Evolutionary conservation across 441 rosid genomes (phyloP).

Genomic region (Viola pubescens): DNA sequence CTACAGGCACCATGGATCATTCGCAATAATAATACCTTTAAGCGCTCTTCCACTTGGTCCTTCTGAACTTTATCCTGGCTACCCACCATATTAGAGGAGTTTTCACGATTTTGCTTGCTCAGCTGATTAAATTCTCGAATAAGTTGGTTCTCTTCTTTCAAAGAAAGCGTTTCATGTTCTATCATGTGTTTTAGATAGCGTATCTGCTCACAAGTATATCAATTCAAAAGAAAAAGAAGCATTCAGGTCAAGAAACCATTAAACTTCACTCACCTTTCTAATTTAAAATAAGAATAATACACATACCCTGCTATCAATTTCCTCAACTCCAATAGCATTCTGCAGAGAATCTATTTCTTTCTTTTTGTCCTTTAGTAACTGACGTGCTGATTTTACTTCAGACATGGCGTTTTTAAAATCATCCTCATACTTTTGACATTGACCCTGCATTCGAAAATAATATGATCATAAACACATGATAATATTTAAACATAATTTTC

Average conservation of each 20-base stretch:
- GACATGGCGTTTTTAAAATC: conserved; percentile 36
- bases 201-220: conserved; percentile 40
- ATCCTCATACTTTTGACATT: conserved; percentile 30
- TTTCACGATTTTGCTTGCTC: conserved; percentile 46
- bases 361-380: conserved; percentile 47
- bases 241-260: conserved; percentile 2
- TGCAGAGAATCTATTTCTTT: conserved; percentile 62
- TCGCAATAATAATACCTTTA: conserved; percentile 43
- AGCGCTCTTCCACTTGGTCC: conserved; percentile 54
- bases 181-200: conserved; percentile 58
- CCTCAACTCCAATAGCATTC: conserved; percentile 44
- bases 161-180: conserved; percentile 60
- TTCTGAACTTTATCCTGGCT: conserved; percentile 51
- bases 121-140: conserved; percentile 68
- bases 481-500: background rate
- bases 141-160: conserved; percentile 71
- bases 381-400: conserved; percentile 59
- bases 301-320: conserved; percentile 56
- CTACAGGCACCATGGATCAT: background rate
- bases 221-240: conserved; percentile 7
- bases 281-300: conserved; percentile 1
- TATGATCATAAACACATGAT: conserved; percentile 21
- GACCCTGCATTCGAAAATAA: conserved; percentile 7
- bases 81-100: conserved; percentile 51
- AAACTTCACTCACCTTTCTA: background rate